Base-by-base conservation (phyloP, 139 green algal genomes). In the Cymbomonas tetramitiformis region DNA sequence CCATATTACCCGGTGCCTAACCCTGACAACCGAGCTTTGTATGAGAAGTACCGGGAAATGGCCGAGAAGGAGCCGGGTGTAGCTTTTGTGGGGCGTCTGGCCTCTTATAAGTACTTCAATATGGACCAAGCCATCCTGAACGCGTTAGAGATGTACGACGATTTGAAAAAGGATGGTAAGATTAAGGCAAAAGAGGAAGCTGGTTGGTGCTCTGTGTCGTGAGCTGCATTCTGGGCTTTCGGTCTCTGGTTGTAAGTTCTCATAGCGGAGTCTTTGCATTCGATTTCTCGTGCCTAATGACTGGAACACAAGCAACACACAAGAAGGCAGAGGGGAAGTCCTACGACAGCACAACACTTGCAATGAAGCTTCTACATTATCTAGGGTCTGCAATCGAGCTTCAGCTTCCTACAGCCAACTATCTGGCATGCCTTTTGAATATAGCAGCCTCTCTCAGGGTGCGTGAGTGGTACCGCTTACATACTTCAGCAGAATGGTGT, bases 41-140 rank as follows among this genome's bases (percentile, higher is more conserved):
- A 69, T 33, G 61, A 69, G 26, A 49, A 51, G 29, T 69, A 69
- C 61, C 34, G 46, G 40, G 61, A 30, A 32, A 34, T 69, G 25
- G 61, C 61, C 10, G 51, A 52, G 51, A 55, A 56, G 28, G 61
- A 69, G 34, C 31, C 34, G 41, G 51, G 40, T 15, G 61, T 69
- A 15, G 24, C 7, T n/a, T 69, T 69, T 31, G 61, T 69, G 21
- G 61, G 61, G 7, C 51, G 61, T 2, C 46, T 69, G 19, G 61
- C 61, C 8, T 44, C n/a, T 21, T 69, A 69, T 52, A 69, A 69
- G 51, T 69, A 69, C 46, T 69, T 69, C 61, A 69, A 69, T 52
- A 69, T 69, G 61, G 61, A 69, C 51, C 47, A 69, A 39, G 61
- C 61, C 15, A 53, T 69, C 30, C 25, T 69, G 19, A 69, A 69